Conservation (phyloP, 164 flowering plant genomes). For the Vitis riparia region DNA sequence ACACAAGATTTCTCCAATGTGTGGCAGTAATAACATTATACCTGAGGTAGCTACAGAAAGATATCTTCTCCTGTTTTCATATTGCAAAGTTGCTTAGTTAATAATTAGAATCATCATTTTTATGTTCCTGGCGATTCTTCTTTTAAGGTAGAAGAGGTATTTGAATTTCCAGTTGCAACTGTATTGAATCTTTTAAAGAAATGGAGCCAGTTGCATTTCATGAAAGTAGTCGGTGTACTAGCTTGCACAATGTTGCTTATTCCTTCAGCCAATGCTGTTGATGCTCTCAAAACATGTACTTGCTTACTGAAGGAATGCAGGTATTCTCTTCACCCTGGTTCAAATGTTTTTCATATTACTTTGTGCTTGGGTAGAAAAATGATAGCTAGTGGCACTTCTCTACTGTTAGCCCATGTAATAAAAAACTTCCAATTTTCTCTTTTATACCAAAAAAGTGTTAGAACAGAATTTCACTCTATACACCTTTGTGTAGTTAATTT, state of each 20-base stretch:
- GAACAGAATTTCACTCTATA: not conserved
- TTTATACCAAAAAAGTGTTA: not conserved
- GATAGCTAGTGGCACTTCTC: not conserved
- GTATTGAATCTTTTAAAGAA: conserved; percentile 23
- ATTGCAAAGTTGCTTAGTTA: not conserved
- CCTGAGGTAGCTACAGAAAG: conserved; percentile 30
- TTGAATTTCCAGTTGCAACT: conserved; percentile 9
- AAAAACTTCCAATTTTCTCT: not conserved
- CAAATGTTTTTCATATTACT: not conserved
- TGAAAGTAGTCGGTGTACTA: conserved; percentile 41
- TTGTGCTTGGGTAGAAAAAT: not conserved
- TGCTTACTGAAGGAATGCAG: conserved; percentile 84
- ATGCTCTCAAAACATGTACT: conserved; percentile 85
- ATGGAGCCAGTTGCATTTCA: conserved; percentile 35
- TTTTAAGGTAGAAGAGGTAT: conserved; percentile 25
- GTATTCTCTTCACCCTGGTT: conserved; percentile 27
- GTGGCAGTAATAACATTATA: conserved; percentile 2
- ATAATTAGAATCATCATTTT: not conserved
- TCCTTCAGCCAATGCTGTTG: conserved; percentile 70
- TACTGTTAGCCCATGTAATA: not conserved
- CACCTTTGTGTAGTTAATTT: not conserved
- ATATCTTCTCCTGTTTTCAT: conserved; percentile 1
- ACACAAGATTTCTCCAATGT: conserved; percentile 13
- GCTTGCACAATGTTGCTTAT: conserved; percentile 45
- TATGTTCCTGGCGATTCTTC: not conserved